These are phyloP conservation scores for Corniculantispora saksenae DNA, from an alignment of 2,329 filamentous ascomycete species.

Conservation along the genomic window DNA sequence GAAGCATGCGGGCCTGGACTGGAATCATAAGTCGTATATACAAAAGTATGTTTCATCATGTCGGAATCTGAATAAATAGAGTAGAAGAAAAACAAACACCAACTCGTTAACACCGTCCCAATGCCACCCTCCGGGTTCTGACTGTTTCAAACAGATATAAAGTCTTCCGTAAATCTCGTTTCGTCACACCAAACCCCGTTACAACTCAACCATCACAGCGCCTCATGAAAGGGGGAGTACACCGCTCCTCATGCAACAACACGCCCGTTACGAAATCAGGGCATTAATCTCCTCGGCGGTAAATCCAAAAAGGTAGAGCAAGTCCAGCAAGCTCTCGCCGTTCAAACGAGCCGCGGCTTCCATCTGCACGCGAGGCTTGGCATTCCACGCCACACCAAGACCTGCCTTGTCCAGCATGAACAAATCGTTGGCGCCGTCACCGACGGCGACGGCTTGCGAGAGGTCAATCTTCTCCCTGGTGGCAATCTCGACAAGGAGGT, in stretches of 20 bases:
- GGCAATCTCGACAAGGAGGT: conserved; percentile 71
- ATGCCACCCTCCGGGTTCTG: not conserved
- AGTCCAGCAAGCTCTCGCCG: conserved; percentile 66
- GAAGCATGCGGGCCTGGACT: not conserved
- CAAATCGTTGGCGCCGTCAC: conserved; percentile 81
- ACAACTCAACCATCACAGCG: too few species aligned
- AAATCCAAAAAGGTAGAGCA: conserved; percentile 75
- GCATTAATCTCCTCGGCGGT: conserved; percentile 62
- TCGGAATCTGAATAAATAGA: not conserved
- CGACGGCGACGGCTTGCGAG: conserved; percentile 71
- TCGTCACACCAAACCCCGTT: not conserved
- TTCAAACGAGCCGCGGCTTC: conserved; percentile 74
- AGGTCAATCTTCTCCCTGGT: conserved; percentile 64
- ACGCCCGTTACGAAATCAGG: conserved; percentile 40
- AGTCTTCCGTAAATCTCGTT: not conserved
- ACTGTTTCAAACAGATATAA: not conserved
- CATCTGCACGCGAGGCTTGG: conserved; percentile 79
- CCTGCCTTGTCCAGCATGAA: conserved; percentile 77
- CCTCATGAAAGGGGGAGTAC: too few species aligned
- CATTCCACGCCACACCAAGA: conserved; percentile 80
- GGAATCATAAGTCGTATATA: not conserved
- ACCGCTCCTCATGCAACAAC: too few species aligned
- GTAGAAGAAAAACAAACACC: conserved; percentile 1
- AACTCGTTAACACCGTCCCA: conserved; percentile 14
- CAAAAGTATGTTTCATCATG: conserved; percentile 8